Evolutionary conservation across 1,284 basidiomycete genomes (phyloP).

Genomic region (Ganoderma boninense): DNA sequence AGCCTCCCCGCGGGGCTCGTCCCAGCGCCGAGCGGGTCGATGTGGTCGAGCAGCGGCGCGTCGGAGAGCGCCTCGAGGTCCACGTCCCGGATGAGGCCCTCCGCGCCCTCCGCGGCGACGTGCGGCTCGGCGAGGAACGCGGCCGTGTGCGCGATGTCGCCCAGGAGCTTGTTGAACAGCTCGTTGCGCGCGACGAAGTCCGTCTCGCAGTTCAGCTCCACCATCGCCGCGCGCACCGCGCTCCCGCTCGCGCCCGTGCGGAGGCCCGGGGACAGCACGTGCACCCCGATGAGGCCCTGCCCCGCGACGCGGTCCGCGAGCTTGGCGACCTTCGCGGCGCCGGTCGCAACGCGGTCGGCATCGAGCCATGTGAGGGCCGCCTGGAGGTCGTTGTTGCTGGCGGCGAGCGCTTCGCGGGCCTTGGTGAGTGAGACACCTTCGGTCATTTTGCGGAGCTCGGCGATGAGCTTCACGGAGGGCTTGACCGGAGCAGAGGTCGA

Average conservation of each 20-base stretch:
- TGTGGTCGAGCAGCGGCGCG: conserved; percentile 71
- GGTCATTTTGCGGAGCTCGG: conserved; percentile 84
- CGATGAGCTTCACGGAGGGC: conserved; percentile 79
- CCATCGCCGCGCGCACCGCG: conserved; percentile 78
- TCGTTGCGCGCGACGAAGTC: conserved; percentile 95
- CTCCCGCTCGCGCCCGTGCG: conserved; percentile 48
- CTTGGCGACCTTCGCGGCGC: conserved; percentile 86
- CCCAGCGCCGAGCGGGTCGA: conserved; percentile 43
- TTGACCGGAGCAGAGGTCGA: conserved; percentile 50
- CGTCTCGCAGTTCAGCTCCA: conserved; percentile 97
- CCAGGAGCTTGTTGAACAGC: conserved; percentile 81
- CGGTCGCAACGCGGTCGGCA: conserved; percentile 73
- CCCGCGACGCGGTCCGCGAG: conserved; percentile 76
- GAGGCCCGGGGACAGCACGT: conserved; percentile 70
- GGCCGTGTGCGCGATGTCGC: conserved; percentile 87
- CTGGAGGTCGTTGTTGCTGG: conserved; percentile 78
- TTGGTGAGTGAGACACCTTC: conserved; percentile 83
- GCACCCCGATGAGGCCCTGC: conserved; percentile 84
- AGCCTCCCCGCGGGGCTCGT: conserved; percentile 3
- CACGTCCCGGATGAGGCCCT: conserved; percentile 50
- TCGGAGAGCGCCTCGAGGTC: conserved; percentile 65
- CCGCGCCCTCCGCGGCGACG: conserved; percentile 37
- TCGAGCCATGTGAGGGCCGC: conserved; percentile 85
- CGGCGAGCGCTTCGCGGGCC: conserved; percentile 87
- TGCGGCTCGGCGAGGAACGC: conserved; percentile 77